Conservation (phyloP, 352 stramenopile genomes). For the Phytophthora multivora region DNA sequence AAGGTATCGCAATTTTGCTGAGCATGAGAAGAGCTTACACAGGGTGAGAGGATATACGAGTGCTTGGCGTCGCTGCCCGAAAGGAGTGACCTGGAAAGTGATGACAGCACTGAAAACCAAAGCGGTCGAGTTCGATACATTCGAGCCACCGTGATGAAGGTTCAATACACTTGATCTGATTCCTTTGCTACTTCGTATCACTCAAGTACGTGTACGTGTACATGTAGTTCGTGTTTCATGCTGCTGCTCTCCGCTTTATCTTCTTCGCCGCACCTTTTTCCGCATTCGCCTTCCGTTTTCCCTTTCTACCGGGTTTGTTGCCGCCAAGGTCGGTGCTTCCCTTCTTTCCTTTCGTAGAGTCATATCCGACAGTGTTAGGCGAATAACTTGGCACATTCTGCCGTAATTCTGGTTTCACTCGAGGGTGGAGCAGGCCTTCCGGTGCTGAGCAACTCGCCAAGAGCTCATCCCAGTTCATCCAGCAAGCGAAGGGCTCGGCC, state of each 20-base stretch:
- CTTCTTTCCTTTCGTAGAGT: conserved; percentile 13
- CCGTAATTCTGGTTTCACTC: conserved; percentile 13
- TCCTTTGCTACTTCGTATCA: conserved; percentile 18
- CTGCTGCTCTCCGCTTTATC: conserved; percentile 27
- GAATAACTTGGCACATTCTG: not conserved
- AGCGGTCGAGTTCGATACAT: conserved; percentile 8
- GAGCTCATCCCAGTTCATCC: conserved; percentile 88
- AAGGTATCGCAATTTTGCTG: conserved; percentile 56
- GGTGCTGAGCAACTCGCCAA: conserved; percentile 80
- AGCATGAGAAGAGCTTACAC: conserved; percentile 30
- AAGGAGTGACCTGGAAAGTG: conserved; percentile 32
- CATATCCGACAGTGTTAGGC: not conserved
- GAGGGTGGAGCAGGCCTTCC: conserved; percentile 42
- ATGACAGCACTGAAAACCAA: conserved; percentile 35
- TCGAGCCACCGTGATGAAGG: conserved; percentile 30
- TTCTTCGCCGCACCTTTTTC: conserved; percentile 23
- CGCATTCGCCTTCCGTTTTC: conserved; percentile 24
- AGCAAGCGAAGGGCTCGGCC: conserved; percentile 79
- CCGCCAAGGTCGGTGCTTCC: conserved; percentile 8
- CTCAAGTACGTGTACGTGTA: not conserved
- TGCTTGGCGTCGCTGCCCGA: not conserved
- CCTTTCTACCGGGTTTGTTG: conserved; percentile 25
- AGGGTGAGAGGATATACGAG: not conserved
- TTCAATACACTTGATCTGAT: conserved; percentile 58
- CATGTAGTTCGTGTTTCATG: conserved; percentile 7